phyloP scores from a whole-genome alignment of 2,329 filamentous ascomycete genomes.

The Pestalotiopsis sp. region DNA sequence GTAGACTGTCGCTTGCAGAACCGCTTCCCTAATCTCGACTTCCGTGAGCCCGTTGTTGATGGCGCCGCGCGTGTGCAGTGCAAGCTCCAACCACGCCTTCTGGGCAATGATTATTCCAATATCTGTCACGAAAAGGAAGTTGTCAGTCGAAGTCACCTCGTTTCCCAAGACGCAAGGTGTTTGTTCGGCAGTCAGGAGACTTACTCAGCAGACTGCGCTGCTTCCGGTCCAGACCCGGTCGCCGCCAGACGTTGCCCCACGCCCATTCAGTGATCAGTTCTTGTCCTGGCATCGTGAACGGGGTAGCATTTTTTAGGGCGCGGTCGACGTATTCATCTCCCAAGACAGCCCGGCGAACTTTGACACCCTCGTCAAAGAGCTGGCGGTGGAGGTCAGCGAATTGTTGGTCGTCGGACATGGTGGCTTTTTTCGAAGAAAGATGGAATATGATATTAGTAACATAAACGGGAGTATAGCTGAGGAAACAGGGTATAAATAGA shows the following conservation, averaged over 20 bases:
- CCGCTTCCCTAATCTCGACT: slow-evolving; percentile 64
- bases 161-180: too few species aligned
- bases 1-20: slow-evolving; percentile 47
- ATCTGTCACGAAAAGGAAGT: slow-evolving; percentile 29
- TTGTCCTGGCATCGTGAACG: slow-evolving; percentile 64
- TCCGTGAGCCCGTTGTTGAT: slow-evolving; percentile 64
- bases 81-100: slow-evolving; percentile 62
- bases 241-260: slow-evolving; percentile 67
- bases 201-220: slow-evolving; percentile 58
- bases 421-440: not conserved
- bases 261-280: slow-evolving; percentile 65
- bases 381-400: slow-evolving; percentile 46
- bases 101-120: slow-evolving; percentile 63
- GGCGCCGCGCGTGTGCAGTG: slow-evolving; percentile 63
- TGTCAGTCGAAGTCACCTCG: not conserved
- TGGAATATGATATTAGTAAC: not conserved
- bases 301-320: slow-evolving; percentile 56
- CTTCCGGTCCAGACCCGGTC: slow-evolving; percentile 63
- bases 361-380: slow-evolving; percentile 63
- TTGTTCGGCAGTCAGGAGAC: too few species aligned
- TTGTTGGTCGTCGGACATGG: slow-evolving; percentile 26
- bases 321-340: slow-evolving; percentile 64
- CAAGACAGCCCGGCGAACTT: slow-evolving; percentile 61
- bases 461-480: too few species aligned
- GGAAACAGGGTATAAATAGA: too few species aligned